Base-by-base conservation (phyloP, 352 stramenopile genomes). In the Pythium rhizo-oryzae region DNA sequence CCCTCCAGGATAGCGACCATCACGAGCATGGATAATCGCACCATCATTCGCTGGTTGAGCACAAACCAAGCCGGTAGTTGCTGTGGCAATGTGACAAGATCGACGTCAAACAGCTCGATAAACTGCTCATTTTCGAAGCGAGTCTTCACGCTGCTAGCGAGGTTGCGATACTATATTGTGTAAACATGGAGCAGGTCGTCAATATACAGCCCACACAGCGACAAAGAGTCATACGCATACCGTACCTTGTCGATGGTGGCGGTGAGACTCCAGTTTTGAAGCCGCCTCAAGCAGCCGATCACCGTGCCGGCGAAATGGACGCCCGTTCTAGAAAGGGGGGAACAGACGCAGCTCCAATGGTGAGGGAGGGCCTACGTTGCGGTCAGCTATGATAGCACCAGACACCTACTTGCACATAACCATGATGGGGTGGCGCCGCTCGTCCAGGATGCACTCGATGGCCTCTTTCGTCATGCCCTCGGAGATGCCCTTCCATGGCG, bases 101-200 rank as follows among this genome's bases (percentile, higher is more conserved):
- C 87, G 37, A 94, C 85, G 52, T 96, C 88, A 52, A 96, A 96
- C 15, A 96, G 76, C 65, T 96, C 88, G 35, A 96, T 96, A 62
- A 96, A 96, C 69, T 96, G 88, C 65, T 96, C 88, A 64, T 96
- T 93, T 66, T 96, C 88, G 46, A 94, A 96, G 30, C 87, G 79
- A 59, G 86, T 94, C 70, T 96, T 96, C 72, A 93, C 78, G 67
- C 75, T 94, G 67, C 86, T 90, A 16, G 86, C 86, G 52, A 96
- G 80, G 51, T 96, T 96, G 39, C 88, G 86, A 72, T 96, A 96
- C 88, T 93, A 56, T n/a, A 33, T 33, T 7, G 2, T 33, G 28
- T 33, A 33, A 6, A 24, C 16, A 12, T 8, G 19, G 33, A 19
- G 37, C 19, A 44, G 63, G 13, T 1, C 47, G 61, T 24, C 21